These are phyloP conservation scores for Pholiota conissans DNA, from an alignment of 768 basidiomycete species.

Conservation along the genomic window DNA sequence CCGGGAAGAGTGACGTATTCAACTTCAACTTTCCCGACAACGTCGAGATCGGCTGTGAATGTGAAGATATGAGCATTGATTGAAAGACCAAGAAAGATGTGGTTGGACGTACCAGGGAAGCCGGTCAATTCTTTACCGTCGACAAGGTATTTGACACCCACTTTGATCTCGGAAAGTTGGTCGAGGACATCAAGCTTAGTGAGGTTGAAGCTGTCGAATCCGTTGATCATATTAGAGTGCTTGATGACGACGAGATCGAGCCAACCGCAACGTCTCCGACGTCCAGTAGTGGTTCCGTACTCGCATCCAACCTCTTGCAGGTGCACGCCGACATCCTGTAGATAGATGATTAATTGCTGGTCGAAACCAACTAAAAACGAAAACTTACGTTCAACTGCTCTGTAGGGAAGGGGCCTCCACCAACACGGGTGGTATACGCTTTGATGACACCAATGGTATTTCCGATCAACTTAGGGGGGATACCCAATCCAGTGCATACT, in stretches of 20 bases:
- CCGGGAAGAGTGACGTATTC: constrained; percentile 88
- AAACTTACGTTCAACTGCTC: constrained; percentile 84
- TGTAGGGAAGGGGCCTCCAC: constrained; percentile 97
- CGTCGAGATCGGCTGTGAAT: constrained; percentile 75
- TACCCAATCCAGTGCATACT: constrained; percentile 95
- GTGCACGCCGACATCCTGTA: constrained; percentile 79
- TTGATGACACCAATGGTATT: constrained; percentile 91
- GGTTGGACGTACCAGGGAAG: constrained; percentile 73
- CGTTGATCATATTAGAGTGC: constrained; percentile 92
- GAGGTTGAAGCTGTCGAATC: constrained; percentile 90
- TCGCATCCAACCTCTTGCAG: constrained; percentile 94
- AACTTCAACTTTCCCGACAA: constrained; percentile 78
- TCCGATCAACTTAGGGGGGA: constrained; percentile 89
- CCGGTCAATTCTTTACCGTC: constrained; percentile 78
- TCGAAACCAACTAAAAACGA: neutral
- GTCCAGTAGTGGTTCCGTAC: constrained; percentile 91
- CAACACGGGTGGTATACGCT: constrained; percentile 97
- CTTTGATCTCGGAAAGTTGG: constrained; percentile 79
- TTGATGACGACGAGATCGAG: constrained; percentile 94
- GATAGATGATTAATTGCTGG: neutral
- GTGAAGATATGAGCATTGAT: neutral
- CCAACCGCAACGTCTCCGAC: constrained; percentile 94
- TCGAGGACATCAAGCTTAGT: constrained; percentile 97
- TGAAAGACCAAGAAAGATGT: neutral
- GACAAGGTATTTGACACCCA: constrained; percentile 78